Evolutionary conservation across 768 basidiomycete species (phyloP), one percentile per base, ranked within the genome.

Genomic region (Trametes cubensis): DNA sequence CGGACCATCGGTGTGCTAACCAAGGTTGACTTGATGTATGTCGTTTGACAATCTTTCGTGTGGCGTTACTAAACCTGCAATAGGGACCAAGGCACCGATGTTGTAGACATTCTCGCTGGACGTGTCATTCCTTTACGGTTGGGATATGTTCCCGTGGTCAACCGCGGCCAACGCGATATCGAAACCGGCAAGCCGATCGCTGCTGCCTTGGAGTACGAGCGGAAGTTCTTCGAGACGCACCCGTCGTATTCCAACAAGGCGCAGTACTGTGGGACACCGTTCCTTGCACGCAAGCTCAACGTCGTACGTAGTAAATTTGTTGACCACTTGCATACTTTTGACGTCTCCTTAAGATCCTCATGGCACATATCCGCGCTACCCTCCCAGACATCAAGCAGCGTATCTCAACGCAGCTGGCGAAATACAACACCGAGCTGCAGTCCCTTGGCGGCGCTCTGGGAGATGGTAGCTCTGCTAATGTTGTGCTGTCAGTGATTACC

Each of bases 341-440:
- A 41, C 58, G 15, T 6, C 44, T 10, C 8, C n/a, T 18, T 6
- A 58, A 96, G 95, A 96, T 99, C 71, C 87, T 99, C 55, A 98
- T 98, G 95, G 94, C 97, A 76, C 97, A 99, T 77, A 98, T 99
- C 74, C 92, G 93, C 59, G 86, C 92, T 55, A 97, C 94, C 21
- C 83, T 99, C n/a, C 97, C 97, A 34, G 97, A 99, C 73, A 98
- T 98, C 82, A 99, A 99, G 79, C 84, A 87, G 17, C 88, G 95
- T 69, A 98, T 99, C 73, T 82, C 87, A n/a, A 83, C 89, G 63
- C 94, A 98, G 70, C 82, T 95, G 49, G 84, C 88, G 75, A 96
- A 95, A 72, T 98, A 83, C 81, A 92, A 84, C 60, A 80, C 86
- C 1, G 97, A 99, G 74, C 82, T 99, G 46, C 76, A 79, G 45